These are phyloP conservation scores for Dothidotthia symphoricarpi DNA, from an alignment of 2,329 filamentous ascomycete genomes.

Conservation along the genomic window DNA sequence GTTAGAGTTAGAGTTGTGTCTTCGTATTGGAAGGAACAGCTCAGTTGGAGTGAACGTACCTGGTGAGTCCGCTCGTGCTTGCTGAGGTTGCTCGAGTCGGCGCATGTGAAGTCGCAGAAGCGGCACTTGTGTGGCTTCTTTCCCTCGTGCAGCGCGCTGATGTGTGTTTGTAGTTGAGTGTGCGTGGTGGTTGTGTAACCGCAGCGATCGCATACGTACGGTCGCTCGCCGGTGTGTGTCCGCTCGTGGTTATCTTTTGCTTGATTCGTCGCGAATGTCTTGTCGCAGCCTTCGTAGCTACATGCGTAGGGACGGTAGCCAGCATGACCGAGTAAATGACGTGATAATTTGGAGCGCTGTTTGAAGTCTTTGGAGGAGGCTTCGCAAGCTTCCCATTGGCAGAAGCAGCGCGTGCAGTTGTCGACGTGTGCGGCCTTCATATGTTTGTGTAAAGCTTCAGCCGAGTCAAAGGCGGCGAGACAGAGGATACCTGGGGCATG, in stretches of 20 bases:
- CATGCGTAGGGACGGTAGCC: constrained; percentile 41
- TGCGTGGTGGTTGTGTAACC: constrained; percentile 42
- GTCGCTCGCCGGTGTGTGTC: constrained; percentile 39
- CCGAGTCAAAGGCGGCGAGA: constrained; percentile 26
- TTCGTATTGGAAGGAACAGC: neutral
- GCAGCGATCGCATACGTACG: constrained; percentile 39
- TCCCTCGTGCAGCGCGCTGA: constrained; percentile 37
- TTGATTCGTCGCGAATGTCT: constrained; percentile 43
- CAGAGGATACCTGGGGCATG: constrained; percentile 28
- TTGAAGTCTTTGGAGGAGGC: constrained; percentile 40
- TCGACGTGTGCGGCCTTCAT: constrained; percentile 38
- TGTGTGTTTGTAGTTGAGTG: constrained; percentile 41
- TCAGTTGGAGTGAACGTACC: constrained; percentile 13
- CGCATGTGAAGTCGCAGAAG: constrained; percentile 41
- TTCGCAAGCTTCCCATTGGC: constrained; percentile 40
- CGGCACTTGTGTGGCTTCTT: constrained; percentile 42
- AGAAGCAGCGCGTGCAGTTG: constrained; percentile 36
- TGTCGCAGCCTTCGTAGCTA: constrained; percentile 35
- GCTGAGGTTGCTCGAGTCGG: constrained; percentile 38
- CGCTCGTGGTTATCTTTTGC: constrained; percentile 43
- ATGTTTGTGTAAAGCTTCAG: constrained; percentile 37
- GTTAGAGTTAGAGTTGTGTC: neutral
- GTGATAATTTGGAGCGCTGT: constrained; percentile 41
- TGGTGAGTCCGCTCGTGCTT: constrained; percentile 42
- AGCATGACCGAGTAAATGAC: constrained; percentile 40